Evolutionary conservation across 495 filamentous ascomycete species (phyloP), one percentile per base, ranked within the genome.

Genomic region (Podospora tetraspora): DNA sequence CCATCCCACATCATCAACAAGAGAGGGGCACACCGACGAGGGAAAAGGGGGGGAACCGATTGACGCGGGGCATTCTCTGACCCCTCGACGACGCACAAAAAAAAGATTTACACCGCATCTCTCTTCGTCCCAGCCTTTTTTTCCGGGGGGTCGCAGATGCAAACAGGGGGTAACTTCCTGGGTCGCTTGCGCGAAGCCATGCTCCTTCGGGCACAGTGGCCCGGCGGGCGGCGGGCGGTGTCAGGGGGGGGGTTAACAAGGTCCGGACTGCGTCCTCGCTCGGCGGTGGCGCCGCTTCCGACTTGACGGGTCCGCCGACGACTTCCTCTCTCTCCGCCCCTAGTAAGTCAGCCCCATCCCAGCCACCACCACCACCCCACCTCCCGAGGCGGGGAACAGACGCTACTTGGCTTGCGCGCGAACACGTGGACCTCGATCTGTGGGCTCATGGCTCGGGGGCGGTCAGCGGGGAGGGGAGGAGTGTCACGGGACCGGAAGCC

Each of bases 261-360:
- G 62, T 21, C 32, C n/a, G 22, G 34, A 10, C 32, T 24, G n/a
- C 21, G 11, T n/a, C 21, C n/a, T 63, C 62, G 62, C n/a, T 63
- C 62, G 62, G 62, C 56, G 63, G 63, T 65, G 63, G 63, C 63
- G 63, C 63, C 63, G 63, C 43, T 58, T 65, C 63, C 63, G 63
- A n/a, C 63, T 25, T 58, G 56, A 65, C 63, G 63, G 63, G 24
- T 65, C 43, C 63, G 60, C 23, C 60, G 27, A 62, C 19, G 27
- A 21, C 43, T 12, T 34, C 29, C 29, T 30, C 63, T 9, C 52
- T 30, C 52, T 22, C 21, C 24, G 43, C 52, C 23, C 63, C 52
- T 13, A 7, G 34, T 16, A 12, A 37, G 34, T 37, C 0, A 10
- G 12, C 37, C 37, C 37, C 34, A 13, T 52, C 43, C 43, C 43